Evolutionary conservation across 2,329 filamentous ascomycete species (phyloP), one percentile per base, ranked within the genome.

Genomic region (Arthrinium puccinioides): DNA sequence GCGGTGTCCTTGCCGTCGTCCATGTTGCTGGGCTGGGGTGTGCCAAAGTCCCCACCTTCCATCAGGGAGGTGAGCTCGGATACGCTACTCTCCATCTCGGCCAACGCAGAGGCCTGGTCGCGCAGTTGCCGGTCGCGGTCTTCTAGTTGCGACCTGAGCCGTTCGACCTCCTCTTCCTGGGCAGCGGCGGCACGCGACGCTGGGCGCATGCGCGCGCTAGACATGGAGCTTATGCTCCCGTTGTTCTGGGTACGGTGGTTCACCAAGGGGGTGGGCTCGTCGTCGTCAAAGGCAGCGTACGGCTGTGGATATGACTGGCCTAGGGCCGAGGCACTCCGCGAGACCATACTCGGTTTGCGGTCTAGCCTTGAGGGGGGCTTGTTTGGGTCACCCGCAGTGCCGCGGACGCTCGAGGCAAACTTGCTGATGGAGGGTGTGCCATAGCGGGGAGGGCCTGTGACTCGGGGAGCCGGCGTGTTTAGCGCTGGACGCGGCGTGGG

Each of bases 91-190:
- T 98, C 90, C 83, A 98, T 96, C 49, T 98, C 92, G 11, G 80
- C 73, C 36, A 98, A 64, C 14, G 82, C 86, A 5, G 77, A 68
- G 3, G 87, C 81, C 59, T 98, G 92, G 29, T 96, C 92, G 49
- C 82, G 83, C n/a, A 98, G 66, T 56, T 95, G 87, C 46, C 73
- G 78, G 49, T 97, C 88, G 21, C 87, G 81, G 44, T 95, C 88
- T 45, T 88, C 80, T 15, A 97, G 70, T 57, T 90, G 77, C 26
- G 70, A 66, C 43, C 77, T 80, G 20, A 98, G 68, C 21, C 78
- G 72, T 49, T 84, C 80, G 7, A 94, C 60, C 55, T 95, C 86
- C 29, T 84, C 81, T 21, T 84, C 83, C 42, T 81, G 67, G 23
- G 52, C 55, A 26, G 62, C 57, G 26, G 51, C 49, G n/a, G 68